phyloP scores from a whole-genome alignment of 768 basidiomycete genomes.

The Russula abietina region DNA sequence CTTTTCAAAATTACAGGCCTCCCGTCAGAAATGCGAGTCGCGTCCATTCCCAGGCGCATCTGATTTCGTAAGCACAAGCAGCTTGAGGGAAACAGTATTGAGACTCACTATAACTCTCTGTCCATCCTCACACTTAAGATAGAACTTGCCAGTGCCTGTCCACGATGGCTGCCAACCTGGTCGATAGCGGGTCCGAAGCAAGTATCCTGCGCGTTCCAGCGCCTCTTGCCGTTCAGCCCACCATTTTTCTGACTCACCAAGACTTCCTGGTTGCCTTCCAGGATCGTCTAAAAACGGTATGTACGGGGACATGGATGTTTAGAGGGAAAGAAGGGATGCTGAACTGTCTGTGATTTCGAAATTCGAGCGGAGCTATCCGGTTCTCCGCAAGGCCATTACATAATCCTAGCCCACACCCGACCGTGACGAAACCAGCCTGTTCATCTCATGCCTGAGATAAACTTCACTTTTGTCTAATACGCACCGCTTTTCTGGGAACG shows the following conservation, averaged over 20 bases:
- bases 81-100: fast-evolving
- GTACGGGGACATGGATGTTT: neutral
- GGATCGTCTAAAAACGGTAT: neutral
- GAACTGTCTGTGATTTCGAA: too few species aligned
- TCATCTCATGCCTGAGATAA: too few species aligned
- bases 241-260: neutral
- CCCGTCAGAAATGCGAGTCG: too few species aligned
- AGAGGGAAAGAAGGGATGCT: neutral
- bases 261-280: neutral
- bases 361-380: too few species aligned
- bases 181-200: slow-evolving; percentile 15
- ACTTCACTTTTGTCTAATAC: too few species aligned
- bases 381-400: too few species aligned
- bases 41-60: too few species aligned
- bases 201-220: slow-evolving; percentile 4
- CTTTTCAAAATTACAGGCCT: too few species aligned
- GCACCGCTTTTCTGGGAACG: too few species aligned
- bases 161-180: slow-evolving; percentile 17
- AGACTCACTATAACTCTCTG: neutral
- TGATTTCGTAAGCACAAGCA: too few species aligned
- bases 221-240: neutral
- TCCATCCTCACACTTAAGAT: neutral
- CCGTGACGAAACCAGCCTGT: too few species aligned
- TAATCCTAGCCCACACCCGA: too few species aligned
- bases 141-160: neutral